Percentiles rank a stretch among this genome's conserved stretches.
These are phyloP conservation scores for Auricularia auricula-judae DNA, from an alignment of 768 basidiomycete genomes.

Conservation along the genomic window DNA sequence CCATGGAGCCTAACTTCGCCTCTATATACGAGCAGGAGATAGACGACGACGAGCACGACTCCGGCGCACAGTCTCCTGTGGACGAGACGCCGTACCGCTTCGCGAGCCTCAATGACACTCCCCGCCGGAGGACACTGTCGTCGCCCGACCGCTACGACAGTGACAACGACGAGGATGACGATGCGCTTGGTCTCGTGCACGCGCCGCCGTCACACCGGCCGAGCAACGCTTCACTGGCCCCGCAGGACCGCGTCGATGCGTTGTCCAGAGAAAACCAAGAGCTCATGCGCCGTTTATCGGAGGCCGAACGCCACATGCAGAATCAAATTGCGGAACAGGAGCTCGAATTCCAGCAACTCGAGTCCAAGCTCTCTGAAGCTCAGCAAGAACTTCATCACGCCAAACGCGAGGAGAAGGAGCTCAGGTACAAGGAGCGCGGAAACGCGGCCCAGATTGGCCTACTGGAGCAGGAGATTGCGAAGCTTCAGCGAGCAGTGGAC, in stretches of 20 bases:
- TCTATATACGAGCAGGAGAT: not conserved
- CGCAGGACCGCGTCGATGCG: constrained; percentile 59
- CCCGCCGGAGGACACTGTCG: constrained; percentile 48
- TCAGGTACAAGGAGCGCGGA: constrained; percentile 73
- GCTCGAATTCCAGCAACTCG: constrained; percentile 70
- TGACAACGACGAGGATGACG: constrained; percentile 29
- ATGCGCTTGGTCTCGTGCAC: constrained; percentile 15
- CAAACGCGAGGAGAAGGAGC: constrained; percentile 88
- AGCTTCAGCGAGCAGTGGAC: constrained; percentile 64
- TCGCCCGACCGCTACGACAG: constrained; percentile 33
- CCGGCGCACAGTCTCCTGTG: not conserved
- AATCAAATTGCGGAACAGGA: constrained; percentile 67
- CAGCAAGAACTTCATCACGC: constrained; percentile 64
- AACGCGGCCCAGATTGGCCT: constrained; percentile 55
- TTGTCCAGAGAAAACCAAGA: constrained; percentile 66
- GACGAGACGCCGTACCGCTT: constrained; percentile 33
- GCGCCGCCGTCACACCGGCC: constrained; percentile 42
- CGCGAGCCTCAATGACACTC: constrained; percentile 18
- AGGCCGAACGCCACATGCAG: constrained; percentile 60
- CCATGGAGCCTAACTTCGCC: not conserved
- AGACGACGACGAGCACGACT: not conserved
- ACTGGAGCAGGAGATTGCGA: constrained; percentile 70
- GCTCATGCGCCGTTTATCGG: constrained; percentile 60
- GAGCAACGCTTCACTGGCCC: constrained; percentile 45
- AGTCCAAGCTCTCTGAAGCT: constrained; percentile 66